These are phyloP conservation scores for Fusarium sp. DNA, from an alignment of 2,329 filamentous ascomycete species.

Conservation along the genomic window DNA sequence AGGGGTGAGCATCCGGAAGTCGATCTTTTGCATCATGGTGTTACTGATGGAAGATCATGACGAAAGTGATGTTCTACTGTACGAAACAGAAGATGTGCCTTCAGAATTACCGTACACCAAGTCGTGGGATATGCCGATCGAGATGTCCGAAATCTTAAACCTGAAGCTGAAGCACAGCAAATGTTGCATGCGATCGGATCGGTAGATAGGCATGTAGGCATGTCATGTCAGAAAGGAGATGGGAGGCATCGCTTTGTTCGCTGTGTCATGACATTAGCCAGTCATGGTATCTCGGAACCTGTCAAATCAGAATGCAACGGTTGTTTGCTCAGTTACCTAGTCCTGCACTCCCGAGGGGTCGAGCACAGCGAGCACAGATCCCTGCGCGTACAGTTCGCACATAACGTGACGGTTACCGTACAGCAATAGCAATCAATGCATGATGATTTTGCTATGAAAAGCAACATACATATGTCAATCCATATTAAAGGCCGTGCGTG, in stretches of 20 bases:
- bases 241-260: neutral
- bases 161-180: neutral
- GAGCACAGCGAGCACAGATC: slow-evolving; percentile 8
- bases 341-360: neutral
- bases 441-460: slow-evolving; percentile 24
- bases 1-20: neutral
- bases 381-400: slow-evolving; percentile 3
- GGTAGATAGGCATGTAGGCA: slow-evolving; percentile 19
- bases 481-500: neutral
- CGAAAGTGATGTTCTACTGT: slow-evolving; percentile 21
- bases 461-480: slow-evolving; percentile 3
- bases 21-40: slow-evolving; percentile 19
- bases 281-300: slow-evolving; percentile 7
- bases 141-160: slow-evolving; percentile 8
- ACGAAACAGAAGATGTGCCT: neutral
- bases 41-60: slow-evolving; percentile 30
- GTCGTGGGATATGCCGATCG: slow-evolving; percentile 7
- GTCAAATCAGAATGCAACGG: slow-evolving; percentile 27
- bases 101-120: neutral
- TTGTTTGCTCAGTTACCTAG: neutral
- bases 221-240: slow-evolving; percentile 1
- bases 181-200: slow-evolving; percentile 28
- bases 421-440: slow-evolving; percentile 2
- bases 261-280: slow-evolving; percentile 6
- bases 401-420: neutral